Percentiles rank a stretch among this genome's conserved stretches.
Evolutionary conservation across 2,329 filamentous ascomycete genomes (phyloP).

Genomic region (Cucurbitaria berberidis): DNA sequence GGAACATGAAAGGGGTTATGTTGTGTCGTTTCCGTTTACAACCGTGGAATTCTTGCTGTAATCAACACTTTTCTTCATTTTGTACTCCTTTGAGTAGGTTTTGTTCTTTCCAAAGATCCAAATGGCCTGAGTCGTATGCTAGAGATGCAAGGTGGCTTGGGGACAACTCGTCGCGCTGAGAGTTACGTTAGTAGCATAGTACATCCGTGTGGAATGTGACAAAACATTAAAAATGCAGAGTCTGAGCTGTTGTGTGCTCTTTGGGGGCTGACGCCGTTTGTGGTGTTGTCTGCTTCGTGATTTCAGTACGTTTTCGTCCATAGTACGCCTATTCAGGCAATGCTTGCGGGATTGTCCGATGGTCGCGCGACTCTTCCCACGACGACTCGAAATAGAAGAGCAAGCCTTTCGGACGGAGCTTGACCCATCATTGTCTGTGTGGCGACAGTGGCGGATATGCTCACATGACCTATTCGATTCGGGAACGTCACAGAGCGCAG

Average conservation of each 20-base stretch:
- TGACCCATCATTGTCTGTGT: not conserved
- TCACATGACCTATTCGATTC: too few relatives aligned
- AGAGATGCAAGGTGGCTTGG: not conserved
- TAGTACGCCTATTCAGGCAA: constrained; percentile 7
- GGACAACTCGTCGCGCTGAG: not conserved
- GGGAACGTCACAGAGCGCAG: constrained; percentile 2
- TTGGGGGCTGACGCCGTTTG: not conserved
- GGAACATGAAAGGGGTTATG: not conserved
- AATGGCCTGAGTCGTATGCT: not conserved
- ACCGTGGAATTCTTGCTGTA: not conserved
- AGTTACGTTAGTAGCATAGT: not conserved
- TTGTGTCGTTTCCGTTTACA: not conserved
- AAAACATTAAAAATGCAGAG: not conserved
- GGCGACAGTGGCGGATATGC: constrained; percentile 1
- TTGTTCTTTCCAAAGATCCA: not conserved
- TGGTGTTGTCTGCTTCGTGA: not conserved
- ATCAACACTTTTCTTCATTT: not conserved
- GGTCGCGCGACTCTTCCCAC: constrained; percentile 2
- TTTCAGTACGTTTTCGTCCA: not conserved
- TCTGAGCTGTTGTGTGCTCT: not conserved
- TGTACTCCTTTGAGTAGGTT: not conserved
- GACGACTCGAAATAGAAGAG: constrained; percentile 9
- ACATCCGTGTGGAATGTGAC: not conserved
- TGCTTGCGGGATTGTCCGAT: constrained; percentile 8
- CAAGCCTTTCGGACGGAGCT: constrained; percentile 3